These are phyloP conservation scores for Paracamarosporium sp. DNA, from an alignment of 2,329 filamentous ascomycete genomes.

Conservation along the genomic window DNA sequence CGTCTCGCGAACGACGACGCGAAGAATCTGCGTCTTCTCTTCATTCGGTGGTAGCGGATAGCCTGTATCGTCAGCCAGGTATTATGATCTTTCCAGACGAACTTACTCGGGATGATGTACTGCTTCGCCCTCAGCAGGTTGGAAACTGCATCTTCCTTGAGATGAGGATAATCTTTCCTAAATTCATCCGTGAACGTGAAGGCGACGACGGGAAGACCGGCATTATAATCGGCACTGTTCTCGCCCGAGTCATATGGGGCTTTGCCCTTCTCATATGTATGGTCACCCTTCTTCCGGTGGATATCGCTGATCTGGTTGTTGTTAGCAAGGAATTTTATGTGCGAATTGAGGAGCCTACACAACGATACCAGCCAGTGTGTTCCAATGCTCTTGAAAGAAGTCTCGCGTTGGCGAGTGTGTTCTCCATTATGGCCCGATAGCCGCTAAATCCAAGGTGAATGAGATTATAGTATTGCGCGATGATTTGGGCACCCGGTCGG, in stretches of 20 bases:
- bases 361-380: slow-evolving; percentile 68
- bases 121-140: slow-evolving; percentile 70
- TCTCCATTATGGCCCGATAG: slow-evolving; percentile 69
- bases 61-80: slow-evolving; percentile 48
- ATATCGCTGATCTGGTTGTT: slow-evolving; percentile 63
- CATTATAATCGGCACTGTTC: slow-evolving; percentile 64
- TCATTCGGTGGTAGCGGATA: slow-evolving; percentile 70
- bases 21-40: slow-evolving; percentile 68
- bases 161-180: slow-evolving; percentile 64
- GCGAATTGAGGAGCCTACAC: slow-evolving; percentile 18
- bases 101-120: slow-evolving; percentile 71
- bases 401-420: slow-evolving; percentile 69
- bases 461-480: slow-evolving; percentile 77
- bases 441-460: slow-evolving; percentile 73
- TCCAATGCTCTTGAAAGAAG: slow-evolving; percentile 69
- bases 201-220: slow-evolving; percentile 72
- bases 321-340: slow-evolving; percentile 3
- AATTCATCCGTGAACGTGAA: slow-evolving; percentile 70
- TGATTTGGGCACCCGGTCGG: slow-evolving; percentile 71
- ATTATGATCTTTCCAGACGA: background rate
- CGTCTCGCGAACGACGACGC: slow-evolving; percentile 71
- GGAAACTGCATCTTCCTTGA: slow-evolving; percentile 69
- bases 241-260: slow-evolving; percentile 55
- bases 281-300: slow-evolving; percentile 62
- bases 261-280: slow-evolving; percentile 51